A percentile compares a stretch with the other conserved stretches of the same genome.
Conservation (phyloP, 148 eudicot genomes). For the Beta vulgaris region DNA sequence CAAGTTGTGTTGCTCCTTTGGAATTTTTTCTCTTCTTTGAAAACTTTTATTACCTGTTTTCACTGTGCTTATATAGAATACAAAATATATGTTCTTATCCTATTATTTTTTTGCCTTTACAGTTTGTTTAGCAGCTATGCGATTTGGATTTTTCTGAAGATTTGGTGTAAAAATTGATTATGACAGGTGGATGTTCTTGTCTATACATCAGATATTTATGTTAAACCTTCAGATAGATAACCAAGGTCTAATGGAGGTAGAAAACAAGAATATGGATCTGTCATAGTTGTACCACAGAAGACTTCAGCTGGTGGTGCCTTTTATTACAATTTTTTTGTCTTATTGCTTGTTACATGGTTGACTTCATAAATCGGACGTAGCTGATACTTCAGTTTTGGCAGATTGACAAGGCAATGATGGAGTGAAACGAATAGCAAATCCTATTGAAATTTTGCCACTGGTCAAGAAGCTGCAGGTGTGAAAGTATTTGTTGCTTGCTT, state of each 20-base stretch:
- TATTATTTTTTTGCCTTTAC: no score
- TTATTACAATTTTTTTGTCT: slow-evolving; percentile 6
- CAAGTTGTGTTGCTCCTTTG: no score
- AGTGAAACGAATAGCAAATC: slow-evolving; percentile 73
- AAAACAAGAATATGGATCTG: slow-evolving; percentile 82
- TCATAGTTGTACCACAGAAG: slow-evolving; percentile 95
- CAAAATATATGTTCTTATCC: no score
- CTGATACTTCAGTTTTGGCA: slow-evolving; percentile 25
- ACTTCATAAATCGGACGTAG: slow-evolving; percentile 3
- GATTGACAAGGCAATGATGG: slow-evolving; percentile 96
- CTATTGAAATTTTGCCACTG: slow-evolving; percentile 95
- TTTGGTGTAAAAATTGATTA: no score
- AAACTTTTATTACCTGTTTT: no score
- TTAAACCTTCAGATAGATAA: slow-evolving; percentile 86
- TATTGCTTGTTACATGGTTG: background rate
- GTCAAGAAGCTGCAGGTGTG: slow-evolving; percentile 98
- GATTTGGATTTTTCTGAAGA: no score
- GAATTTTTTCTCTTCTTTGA: no score
- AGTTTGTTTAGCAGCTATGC: no score
- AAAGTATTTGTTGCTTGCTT: background rate
- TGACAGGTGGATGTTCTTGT: slow-evolving; percentile 93
- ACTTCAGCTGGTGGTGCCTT: slow-evolving; percentile 67
- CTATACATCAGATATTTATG: slow-evolving; percentile 78
- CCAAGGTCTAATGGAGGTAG: slow-evolving; percentile 81
- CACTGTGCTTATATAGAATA: no score